Percentiles rank a stretch among this genome's conserved stretches.
These are phyloP conservation scores for Leishmania tropica DNA, from an alignment of 208 protist genomes.

Conservation along the genomic window DNA sequence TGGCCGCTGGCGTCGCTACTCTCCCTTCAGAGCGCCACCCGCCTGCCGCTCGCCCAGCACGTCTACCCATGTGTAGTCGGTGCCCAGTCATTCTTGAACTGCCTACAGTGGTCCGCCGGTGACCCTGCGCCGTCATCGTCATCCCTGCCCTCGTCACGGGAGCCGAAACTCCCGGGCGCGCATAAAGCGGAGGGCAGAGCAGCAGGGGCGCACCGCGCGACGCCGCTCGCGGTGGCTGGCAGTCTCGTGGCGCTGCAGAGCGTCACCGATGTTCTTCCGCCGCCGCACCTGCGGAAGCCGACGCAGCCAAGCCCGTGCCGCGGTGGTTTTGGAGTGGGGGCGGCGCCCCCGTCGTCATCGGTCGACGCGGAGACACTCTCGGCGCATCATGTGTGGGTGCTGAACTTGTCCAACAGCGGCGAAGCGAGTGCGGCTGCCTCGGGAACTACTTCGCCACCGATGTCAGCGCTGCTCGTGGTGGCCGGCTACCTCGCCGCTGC, in stretches of 20 bases:
- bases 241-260: conserved; percentile 35
- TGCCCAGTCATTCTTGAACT: conserved; percentile 71
- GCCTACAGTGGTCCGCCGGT: conserved; percentile 48
- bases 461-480: conserved; percentile 44
- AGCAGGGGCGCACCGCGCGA: conserved; percentile 8
- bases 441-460: conserved; percentile 14
- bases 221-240: conserved; percentile 69
- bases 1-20: conserved; percentile 23
- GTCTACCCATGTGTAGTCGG: conserved; percentile 38
- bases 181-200: conserved; percentile 8
- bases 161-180: background rate
- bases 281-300: conserved; percentile 16
- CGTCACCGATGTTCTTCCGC: conserved; percentile 14
- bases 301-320: background rate
- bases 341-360: background rate
- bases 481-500: conserved; percentile 69
- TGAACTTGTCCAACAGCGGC: conserved; percentile 27
- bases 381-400: conserved; percentile 74
- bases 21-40: conserved; percentile 7
- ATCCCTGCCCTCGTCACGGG: background rate
- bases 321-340: background rate
- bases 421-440: background rate
- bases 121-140: background rate
- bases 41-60: conserved; percentile 26
- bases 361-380: conserved; percentile 27